phyloP scores from a whole-genome alignment of 1,284 basidiomycete species.

The Sanghuangporus sanghuang region DNA sequence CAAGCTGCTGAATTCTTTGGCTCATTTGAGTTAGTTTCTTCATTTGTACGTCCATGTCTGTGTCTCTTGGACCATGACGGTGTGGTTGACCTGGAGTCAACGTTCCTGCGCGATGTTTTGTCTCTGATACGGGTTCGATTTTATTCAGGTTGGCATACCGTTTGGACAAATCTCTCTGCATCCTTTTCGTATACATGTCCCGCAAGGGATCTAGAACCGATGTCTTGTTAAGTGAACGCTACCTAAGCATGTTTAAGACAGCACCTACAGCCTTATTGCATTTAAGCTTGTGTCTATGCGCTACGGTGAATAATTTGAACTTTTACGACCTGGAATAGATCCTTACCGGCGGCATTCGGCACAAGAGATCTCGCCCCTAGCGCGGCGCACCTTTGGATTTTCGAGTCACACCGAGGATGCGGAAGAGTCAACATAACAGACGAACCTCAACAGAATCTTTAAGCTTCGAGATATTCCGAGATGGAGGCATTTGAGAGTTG shows the following conservation, averaged over 20 bases:
- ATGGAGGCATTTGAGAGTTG: background rate
- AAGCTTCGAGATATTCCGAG: background rate
- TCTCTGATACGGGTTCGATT: background rate
- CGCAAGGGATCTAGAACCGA: conserved; percentile 10
- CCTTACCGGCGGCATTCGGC: conserved; percentile 17
- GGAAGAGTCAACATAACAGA: background rate
- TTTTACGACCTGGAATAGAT: background rate
- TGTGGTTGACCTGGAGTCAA: background rate
- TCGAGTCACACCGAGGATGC: background rate
- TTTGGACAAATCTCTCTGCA: conserved; percentile 16
- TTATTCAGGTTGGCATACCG: background rate
- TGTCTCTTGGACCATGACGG: conserved; percentile 12
- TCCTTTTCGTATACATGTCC: conserved; percentile 16
- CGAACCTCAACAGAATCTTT: conserved; percentile 1
- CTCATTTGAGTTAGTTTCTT: conserved; percentile 19
- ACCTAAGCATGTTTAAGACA: background rate
- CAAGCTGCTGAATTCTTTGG: conserved; percentile 21
- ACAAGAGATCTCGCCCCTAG: conserved; percentile 15
- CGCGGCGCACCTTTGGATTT: background rate
- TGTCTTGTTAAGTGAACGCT: background rate
- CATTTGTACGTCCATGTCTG: conserved; percentile 22
- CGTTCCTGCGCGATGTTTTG: background rate
- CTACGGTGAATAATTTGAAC: background rate
- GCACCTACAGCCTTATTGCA: conserved; percentile 13
- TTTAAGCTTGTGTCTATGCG: conserved; percentile 6